Percentiles rank a stretch among this genome's conserved stretches.
Conservation (phyloP, 176 grass and related monocot species). For the Cenchrus purpureus region DNA sequence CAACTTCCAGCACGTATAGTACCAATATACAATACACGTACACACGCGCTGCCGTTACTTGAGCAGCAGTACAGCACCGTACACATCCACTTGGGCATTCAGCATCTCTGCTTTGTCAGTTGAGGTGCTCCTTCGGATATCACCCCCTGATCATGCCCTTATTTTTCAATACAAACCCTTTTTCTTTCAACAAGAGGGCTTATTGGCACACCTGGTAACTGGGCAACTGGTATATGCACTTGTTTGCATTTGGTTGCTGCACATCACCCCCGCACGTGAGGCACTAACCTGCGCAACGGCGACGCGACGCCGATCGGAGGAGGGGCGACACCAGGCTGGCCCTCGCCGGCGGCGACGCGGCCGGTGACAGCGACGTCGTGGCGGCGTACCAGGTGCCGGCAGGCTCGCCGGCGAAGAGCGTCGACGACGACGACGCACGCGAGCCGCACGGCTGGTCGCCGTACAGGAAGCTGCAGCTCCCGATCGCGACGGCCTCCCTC, state of each 20-base stretch:
- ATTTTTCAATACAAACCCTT: background rate
- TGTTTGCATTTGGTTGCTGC: no score
- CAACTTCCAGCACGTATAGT: background rate
- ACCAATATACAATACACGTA: background rate
- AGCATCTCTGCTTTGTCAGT: conserved; percentile 9
- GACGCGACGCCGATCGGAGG: conserved; percentile 33
- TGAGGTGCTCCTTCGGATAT: conserved; percentile 20
- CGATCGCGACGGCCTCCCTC: conserved; percentile 16
- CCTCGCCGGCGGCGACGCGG: background rate
- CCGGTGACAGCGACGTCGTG: background rate
- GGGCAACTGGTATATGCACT: background rate
- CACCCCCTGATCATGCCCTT: conserved; percentile 35
- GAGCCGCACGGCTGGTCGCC: background rate
- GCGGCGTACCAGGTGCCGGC: conserved; percentile 15
- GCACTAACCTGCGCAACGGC: conserved; percentile 24
- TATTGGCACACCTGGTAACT: background rate
- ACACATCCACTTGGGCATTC: background rate
- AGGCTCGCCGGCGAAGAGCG: conserved; percentile 5
- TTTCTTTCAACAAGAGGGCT: background rate
- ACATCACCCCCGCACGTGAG: no score
- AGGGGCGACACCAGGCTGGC: conserved; percentile 43
- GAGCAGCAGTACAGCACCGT: background rate
- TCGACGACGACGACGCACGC: background rate
- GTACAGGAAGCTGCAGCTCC: conserved; percentile 27
- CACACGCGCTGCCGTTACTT: background rate